Conservation (phyloP, 169 alveolate species). For the Sarcocystis neurona region DNA sequence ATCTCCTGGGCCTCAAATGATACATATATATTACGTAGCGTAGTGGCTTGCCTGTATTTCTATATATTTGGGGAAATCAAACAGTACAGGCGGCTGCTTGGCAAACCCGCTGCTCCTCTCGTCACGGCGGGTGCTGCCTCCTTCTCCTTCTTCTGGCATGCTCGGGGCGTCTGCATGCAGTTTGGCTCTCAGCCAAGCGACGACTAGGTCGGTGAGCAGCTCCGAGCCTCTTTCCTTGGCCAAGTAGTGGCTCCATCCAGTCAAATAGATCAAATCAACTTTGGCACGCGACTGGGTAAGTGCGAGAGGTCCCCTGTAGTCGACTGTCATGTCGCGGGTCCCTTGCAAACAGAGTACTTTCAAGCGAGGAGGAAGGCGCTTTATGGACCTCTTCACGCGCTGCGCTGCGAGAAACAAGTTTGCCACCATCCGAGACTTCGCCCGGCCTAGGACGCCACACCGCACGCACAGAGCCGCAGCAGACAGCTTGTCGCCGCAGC, state of each 20-base stretch:
- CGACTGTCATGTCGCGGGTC: constrained; percentile 52
- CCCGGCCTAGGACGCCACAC: constrained; percentile 11
- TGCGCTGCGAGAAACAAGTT: constrained; percentile 33
- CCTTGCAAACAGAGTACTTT: constrained; percentile 52
- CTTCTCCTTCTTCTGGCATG: too few relatives aligned
- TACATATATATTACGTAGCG: too few relatives aligned
- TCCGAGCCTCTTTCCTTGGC: constrained; percentile 51
- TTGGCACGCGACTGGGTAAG: constrained; percentile 37
- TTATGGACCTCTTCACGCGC: not conserved
- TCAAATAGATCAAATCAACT: constrained; percentile 44
- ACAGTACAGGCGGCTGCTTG: not conserved
- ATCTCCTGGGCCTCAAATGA: not conserved
- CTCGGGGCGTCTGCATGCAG: not conserved
- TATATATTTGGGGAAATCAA: not conserved
- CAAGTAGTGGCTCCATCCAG: constrained; percentile 59
- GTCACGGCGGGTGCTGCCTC: too few relatives aligned
- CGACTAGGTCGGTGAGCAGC: constrained; percentile 42
- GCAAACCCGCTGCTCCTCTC: not conserved
- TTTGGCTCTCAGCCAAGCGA: constrained; percentile 37
- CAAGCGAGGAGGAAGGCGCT: constrained; percentile 34
- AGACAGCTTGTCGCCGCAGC: not conserved
- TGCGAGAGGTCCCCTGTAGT: constrained; percentile 25
- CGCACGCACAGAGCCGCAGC: not conserved
- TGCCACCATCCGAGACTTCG: constrained; percentile 56
- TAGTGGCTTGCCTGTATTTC: not conserved